Evolutionary conservation across 495 filamentous ascomycete genomes (phyloP).

Genomic region (Staphylotrichum longicolle): DNA sequence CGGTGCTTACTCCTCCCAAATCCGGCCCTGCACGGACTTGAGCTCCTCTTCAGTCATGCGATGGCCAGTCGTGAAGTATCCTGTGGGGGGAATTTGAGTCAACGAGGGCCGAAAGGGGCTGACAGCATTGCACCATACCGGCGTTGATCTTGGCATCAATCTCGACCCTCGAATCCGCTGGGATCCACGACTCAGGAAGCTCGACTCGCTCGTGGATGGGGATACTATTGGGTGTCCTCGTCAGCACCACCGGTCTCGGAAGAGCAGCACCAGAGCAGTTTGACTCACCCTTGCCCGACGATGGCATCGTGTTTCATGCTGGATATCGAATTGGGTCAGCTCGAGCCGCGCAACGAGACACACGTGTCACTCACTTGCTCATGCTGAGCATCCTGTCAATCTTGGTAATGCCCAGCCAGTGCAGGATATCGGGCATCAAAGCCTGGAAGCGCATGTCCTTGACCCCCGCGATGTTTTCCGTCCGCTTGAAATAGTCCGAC

Average conservation of each 20-base stretch:
- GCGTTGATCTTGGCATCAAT: conserved; percentile 99
- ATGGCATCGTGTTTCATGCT: conserved; percentile 99
- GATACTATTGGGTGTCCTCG: conserved; percentile 51
- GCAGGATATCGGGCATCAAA: conserved; percentile 97
- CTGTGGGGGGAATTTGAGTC: conserved; percentile 34
- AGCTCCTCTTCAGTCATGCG: conserved; percentile 85
- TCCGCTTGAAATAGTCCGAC: conserved; percentile 96
- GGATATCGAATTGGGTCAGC: conserved; percentile 20
- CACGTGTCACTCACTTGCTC: conserved; percentile 69
- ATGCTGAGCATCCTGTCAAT: conserved; percentile 98
- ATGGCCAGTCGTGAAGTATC: conserved; percentile 85
- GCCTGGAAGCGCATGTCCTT: conserved; percentile 99
- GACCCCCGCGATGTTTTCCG: conserved; percentile 95
- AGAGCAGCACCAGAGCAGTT: conserved; percentile 9
- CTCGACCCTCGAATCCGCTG: conserved; percentile 91
- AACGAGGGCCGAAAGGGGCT: conserved; percentile 7
- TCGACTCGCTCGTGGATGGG: conserved; percentile 90
- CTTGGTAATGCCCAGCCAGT: conserved; percentile 98
- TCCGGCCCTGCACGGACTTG: conserved; percentile 77
- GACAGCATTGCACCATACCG: conserved; percentile 59
- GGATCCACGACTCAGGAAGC: conserved; percentile 92
- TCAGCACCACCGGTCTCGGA: conserved; percentile 18
- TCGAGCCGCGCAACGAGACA: not conserved
- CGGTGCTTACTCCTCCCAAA: conserved; percentile 76
- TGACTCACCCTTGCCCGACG: conserved; percentile 75